Evolutionary conservation across 495 filamentous ascomycete genomes (phyloP), one percentile per base, ranked within the genome.

Genomic region (Penicillium nucicola): DNA sequence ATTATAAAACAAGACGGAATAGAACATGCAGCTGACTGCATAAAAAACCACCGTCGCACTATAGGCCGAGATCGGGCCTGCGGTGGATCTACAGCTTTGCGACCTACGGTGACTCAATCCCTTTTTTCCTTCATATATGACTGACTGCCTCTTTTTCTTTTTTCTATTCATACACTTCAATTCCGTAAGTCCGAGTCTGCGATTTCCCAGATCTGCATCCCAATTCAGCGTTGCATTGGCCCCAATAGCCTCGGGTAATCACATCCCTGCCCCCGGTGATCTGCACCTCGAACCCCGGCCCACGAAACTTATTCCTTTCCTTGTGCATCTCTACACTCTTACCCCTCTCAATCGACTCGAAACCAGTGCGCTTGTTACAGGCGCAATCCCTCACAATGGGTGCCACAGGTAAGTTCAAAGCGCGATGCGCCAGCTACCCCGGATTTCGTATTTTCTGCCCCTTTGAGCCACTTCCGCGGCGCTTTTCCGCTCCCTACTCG

Each of bases 61-160:
- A 47, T 12, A 25, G 56, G 55, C 59, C 59, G 59, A 62, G 59
- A 62, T 62, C 59, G 56, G 58, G 51, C 48, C 48, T 37, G 14
- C 5, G 17, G 45, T 49, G 43, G 50, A 45, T 42, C 43, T 44
- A 50, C 41, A 52, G 41, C 49, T 10, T 20, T 32, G 54, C 15
- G 25, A 44, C 35, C 33, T 42, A 17, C 18, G 36, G 22, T 19
- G 25, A 52, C 30, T 51, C 35, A 42, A 37, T 44, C 34, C 37
- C 13, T 23, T 37, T 42, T 42, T 35, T 51, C 43, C 44, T 39
- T n/a, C 34, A 15, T 28, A 28, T 38, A 1, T 38, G 32, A 19
- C 20, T 34, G 9, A 30, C 34, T 19, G 8, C 0, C 19, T 14
- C 11, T 7, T 1, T 30, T 25, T 25, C 14, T 35, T 18, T n/a